Percentiles rank a stretch among this genome's conserved stretches.
Evolutionary conservation across 345 rosid genomes (phyloP).

Genomic region (Ricinus communis): DNA sequence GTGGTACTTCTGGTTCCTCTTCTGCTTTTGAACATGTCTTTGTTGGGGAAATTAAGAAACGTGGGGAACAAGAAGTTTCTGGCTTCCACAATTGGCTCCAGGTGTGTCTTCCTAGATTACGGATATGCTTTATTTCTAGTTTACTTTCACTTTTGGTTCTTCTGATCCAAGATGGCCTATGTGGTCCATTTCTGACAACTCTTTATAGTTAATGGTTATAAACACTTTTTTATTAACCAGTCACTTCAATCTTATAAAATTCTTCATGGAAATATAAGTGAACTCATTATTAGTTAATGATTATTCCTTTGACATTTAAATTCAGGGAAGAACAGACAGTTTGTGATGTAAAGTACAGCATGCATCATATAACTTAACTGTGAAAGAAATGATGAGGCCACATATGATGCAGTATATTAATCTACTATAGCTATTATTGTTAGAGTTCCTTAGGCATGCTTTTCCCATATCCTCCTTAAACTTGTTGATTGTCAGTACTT

Average conservation of each 20-base stretch:
- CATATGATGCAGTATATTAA: neutral
- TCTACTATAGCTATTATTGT: no score
- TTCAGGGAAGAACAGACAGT: no score
- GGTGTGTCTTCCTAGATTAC: conserved; percentile 34
- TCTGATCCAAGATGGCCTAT: neutral
- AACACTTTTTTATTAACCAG: no score
- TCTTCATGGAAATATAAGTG: no score
- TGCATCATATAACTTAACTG: no score
- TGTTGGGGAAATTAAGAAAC: conserved; percentile 88
- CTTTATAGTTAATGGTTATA: no score
- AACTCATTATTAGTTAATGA: no score
- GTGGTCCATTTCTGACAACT: no score
- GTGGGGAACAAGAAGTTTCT: conserved; percentile 67
- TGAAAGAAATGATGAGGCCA: neutral
- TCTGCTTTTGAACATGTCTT: conserved; percentile 98
- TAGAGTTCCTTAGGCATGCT: neutral
- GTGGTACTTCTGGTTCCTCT: conserved; percentile 76
- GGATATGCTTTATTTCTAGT: neutral
- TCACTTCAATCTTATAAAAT: no score
- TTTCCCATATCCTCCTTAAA: neutral
- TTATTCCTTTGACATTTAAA: no score
- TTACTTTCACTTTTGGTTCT: neutral
- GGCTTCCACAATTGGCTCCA: conserved; percentile 99
- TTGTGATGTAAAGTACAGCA: no score
- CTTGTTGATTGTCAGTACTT: neutral